Conservation (phyloP, 345 rosid genomes). For the Citrus australasica region DNA sequence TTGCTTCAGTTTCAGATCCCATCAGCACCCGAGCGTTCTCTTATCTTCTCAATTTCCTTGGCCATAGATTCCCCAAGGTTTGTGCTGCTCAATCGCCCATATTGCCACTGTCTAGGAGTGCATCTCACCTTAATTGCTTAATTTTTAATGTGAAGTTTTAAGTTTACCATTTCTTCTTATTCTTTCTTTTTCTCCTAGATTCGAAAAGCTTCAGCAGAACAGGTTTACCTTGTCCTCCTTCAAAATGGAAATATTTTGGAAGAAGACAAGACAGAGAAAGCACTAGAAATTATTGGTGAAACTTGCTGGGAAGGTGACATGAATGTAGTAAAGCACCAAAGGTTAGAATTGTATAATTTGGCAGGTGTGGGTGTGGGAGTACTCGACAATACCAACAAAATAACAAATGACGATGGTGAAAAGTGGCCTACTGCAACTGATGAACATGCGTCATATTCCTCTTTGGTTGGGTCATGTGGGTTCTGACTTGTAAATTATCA, state of each 20-base stretch:
- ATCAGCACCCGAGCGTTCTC: slow-evolving; percentile 54
- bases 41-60: slow-evolving; percentile 62
- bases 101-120: not conserved
- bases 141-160: not conserved
- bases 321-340: slow-evolving; percentile 44
- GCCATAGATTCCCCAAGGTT: slow-evolving; percentile 86
- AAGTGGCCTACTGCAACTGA: slow-evolving; percentile 35
- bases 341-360: slow-evolving; percentile 50
- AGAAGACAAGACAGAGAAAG: slow-evolving; percentile 58
- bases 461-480: slow-evolving; percentile 81
- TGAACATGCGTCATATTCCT: slow-evolving; percentile 86
- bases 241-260: slow-evolving; percentile 57
- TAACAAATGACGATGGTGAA: slow-evolving; percentile 14
- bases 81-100: slow-evolving; percentile 1
- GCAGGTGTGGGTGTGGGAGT: slow-evolving; percentile 50
- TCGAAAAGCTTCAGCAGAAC: slow-evolving; percentile 71
- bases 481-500: slow-evolving; percentile 30
- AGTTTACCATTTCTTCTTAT: not conserved
- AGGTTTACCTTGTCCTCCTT: slow-evolving; percentile 66
- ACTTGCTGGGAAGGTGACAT: slow-evolving; percentile 82
- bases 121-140: not conserved
- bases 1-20: slow-evolving; percentile 57
- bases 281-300: slow-evolving; percentile 54
- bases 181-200: slow-evolving; percentile 40
- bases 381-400: slow-evolving; percentile 20